Base-by-base conservation (phyloP, 2,329 filamentous ascomycete genomes). In the Trichoderma oligosporum region DNA sequence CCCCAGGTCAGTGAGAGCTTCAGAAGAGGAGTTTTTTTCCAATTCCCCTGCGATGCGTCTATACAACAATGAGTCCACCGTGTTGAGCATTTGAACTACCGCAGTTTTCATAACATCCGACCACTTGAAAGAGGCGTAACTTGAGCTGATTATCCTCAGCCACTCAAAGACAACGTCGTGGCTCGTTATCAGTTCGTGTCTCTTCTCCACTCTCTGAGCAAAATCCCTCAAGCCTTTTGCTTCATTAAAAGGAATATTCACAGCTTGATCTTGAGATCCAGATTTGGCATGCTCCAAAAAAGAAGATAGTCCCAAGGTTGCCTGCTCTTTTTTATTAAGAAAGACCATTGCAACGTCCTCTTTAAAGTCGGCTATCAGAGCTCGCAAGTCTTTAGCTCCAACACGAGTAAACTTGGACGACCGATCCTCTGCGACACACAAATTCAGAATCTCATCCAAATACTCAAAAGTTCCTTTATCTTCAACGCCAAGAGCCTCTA, bases 211-310 rank as follows among this genome's bases (percentile, higher is more conserved):
- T 44, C 64, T 73, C 22, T 74, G 70, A 1, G 80, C 76, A 63
- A 87, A 87, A 0, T 70, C 62, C 25, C 71, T 70, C 4, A 88
- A 68, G 0, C 82, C 81, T 39, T 75, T 75, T 1, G 73, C 71
- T 54, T 84, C 81, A 18, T 82, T 75, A 60, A 85, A 83, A 0
- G 67, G 63, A 0, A 77, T 72, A 2, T 73, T 74, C n/a, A 74
- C 75, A 1, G 71, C 70, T 20, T 76, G 71, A 48, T 80, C 77
- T 63, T 82, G 78, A 0, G 80, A 76, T 3, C 77, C 77, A 0
- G 79, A 73, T 61, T 85, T 85, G 1, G 82, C 79, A 63, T 86
- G 82, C 62, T 87, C 84, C 4, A 87, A 74, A 62, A 87, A 86
- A 4, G 82, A 83, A 1, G 80, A 82, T 14, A 85, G 73, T 7